Conservation (phyloP, 495 filamentous ascomycete species). For the Barbatosphaeria neglecta region DNA sequence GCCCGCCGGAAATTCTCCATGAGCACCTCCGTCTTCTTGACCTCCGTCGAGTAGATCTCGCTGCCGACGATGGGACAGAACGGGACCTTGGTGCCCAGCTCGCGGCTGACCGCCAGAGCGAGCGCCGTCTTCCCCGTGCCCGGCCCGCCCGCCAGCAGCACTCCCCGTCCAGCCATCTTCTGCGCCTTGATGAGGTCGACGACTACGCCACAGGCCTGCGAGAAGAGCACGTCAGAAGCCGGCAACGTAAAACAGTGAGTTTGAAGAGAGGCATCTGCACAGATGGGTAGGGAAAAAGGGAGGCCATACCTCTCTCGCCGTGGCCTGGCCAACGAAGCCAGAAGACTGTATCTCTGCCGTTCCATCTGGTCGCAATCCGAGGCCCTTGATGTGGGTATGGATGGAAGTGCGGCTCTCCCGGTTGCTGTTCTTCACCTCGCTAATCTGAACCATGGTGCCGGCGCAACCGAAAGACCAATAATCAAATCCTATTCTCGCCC, state of each 20-base stretch:
- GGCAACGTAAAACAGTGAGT: not conserved
- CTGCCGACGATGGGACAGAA: conserved; percentile 96
- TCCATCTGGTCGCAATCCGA: conserved; percentile 75
- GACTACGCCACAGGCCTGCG: conserved; percentile 78
- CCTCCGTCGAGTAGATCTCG: conserved; percentile 92
- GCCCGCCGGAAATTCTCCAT: conserved; percentile 98
- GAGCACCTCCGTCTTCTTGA: conserved; percentile 96
- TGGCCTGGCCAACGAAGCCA: conserved; percentile 81
- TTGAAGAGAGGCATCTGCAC: too few species aligned
- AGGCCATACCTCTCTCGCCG: conserved; percentile 64
- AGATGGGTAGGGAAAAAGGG: too few species aligned
- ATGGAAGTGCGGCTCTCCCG: conserved; percentile 92
- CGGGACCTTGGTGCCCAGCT: conserved; percentile 92
- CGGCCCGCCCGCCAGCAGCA: conserved; percentile 80
- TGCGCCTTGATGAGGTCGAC: conserved; percentile 88
- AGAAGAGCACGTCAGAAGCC: not conserved
- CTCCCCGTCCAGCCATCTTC: conserved; percentile 94
- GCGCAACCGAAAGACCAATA: too few species aligned
- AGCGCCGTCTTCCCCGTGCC: conserved; percentile 96
- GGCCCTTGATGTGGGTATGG: conserved; percentile 92
- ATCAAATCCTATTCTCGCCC: too few species aligned
- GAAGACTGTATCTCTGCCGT: conserved; percentile 61
- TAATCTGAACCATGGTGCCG: conserved; percentile 75
- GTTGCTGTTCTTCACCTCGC: conserved; percentile 88
- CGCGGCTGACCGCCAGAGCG: conserved; percentile 85